A percentile compares a stretch with the other conserved stretches of the same genome.
Conservation (phyloP, 495 filamentous ascomycete species). For the Aspergillus avenaceus region DNA sequence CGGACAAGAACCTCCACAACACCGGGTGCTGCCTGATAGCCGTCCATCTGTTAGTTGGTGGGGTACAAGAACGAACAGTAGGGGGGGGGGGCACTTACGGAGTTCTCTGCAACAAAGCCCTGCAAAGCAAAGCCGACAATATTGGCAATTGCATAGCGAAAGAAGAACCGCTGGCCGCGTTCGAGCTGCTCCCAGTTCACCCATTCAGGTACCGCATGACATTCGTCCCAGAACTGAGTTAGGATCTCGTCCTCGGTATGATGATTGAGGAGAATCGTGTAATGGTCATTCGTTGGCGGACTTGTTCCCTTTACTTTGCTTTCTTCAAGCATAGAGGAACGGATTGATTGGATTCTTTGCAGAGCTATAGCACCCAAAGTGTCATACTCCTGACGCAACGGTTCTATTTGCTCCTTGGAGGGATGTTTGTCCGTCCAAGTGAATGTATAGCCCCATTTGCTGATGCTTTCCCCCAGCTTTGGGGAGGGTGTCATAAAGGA, state of each 20-base stretch:
- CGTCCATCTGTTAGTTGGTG: conserved; percentile 11
- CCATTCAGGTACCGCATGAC: conserved; percentile 61
- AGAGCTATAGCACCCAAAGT: conserved; percentile 37
- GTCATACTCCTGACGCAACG: conserved; percentile 44
- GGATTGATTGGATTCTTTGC: conserved; percentile 37
- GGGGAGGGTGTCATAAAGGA: neutral
- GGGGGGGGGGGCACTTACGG: conserved; percentile 8
- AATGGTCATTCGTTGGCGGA: conserved; percentile 6
- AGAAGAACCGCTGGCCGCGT: conserved; percentile 59
- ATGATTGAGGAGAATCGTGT: conserved; percentile 33
- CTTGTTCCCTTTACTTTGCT: conserved; percentile 3
- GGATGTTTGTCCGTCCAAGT: conserved; percentile 43
- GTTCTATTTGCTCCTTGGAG: conserved; percentile 31
- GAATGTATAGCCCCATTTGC: conserved; percentile 43
- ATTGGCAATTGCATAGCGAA: conserved; percentile 58
- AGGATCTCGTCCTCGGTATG: conserved; percentile 42
- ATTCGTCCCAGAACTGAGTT: conserved; percentile 52
- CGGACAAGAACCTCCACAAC: conserved; percentile 63
- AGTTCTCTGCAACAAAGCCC: conserved; percentile 58
- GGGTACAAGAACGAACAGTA: neutral
- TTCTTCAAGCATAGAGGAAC: conserved; percentile 1
- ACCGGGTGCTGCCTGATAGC: conserved; percentile 34
- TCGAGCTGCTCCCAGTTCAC: conserved; percentile 68
- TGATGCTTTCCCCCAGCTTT: conserved; percentile 6
- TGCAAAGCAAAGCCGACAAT: conserved; percentile 61